Conservation (phyloP, 1,284 basidiomycete genomes). For the Thecaphora thlaspeos region DNA sequence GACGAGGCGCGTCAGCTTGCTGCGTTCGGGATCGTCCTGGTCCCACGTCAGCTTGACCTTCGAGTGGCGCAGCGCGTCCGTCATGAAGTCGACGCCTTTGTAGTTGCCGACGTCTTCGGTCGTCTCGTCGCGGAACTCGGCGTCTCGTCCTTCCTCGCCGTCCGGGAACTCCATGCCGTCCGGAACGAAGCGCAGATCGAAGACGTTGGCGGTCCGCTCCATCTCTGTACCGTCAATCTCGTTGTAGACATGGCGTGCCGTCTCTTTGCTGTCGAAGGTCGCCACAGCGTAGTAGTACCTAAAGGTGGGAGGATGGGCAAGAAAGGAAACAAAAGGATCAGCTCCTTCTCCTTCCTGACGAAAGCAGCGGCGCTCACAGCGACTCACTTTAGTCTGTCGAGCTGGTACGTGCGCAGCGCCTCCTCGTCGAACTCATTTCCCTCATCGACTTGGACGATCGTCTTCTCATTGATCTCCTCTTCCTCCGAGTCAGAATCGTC, state of each 20-base stretch:
- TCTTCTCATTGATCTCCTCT: conserved; percentile 27
- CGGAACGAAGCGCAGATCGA: conserved; percentile 70
- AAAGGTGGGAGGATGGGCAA: conserved; percentile 5
- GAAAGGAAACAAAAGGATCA: neutral
- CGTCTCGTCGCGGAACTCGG: conserved; percentile 67
- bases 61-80: conserved; percentile 93
- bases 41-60: conserved; percentile 99
- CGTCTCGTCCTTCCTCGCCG: conserved; percentile 76
- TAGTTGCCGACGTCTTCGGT: conserved; percentile 67
- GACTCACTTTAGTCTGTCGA: conserved; percentile 81
- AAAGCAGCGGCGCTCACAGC: too few relatives aligned
- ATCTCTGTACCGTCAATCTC: conserved; percentile 94
- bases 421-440: conserved; percentile 69
- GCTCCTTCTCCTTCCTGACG: too few relatives aligned
- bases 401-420: conserved; percentile 84
- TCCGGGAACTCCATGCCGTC: conserved; percentile 79
- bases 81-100: conserved; percentile 85
- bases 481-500: conserved; percentile 69
- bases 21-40: conserved; percentile 89
- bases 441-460: conserved; percentile 59
- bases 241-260: conserved; percentile 77
- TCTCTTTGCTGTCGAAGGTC: conserved; percentile 76
- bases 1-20: conserved; percentile 64
- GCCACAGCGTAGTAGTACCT: conserved; percentile 97
- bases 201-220: conserved; percentile 92